Evolutionary conservation across 2,329 filamentous ascomycete genomes (phyloP).

Genomic region (Grosmannia penicillata): DNA sequence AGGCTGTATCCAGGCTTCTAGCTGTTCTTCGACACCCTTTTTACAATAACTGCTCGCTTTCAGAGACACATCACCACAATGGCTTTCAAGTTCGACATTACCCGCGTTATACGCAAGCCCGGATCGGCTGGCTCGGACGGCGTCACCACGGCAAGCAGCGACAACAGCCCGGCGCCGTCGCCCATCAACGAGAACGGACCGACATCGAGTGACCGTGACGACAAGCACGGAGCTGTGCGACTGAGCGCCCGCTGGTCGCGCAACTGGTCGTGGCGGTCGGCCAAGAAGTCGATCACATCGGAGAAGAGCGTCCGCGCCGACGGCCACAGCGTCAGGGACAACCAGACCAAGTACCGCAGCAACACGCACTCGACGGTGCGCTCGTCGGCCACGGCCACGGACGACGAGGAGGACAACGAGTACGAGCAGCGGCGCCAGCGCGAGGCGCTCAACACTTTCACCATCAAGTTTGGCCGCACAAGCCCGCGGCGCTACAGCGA

Average conservation of each 20-base stretch:
- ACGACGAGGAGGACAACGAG: conserved; percentile 7
- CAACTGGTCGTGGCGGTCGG: conserved; percentile 5
- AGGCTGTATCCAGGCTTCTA: no score
- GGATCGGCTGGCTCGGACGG: conserved; percentile 1
- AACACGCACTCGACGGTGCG: no score
- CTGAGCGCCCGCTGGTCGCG: not conserved
- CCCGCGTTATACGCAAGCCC: conserved; percentile 8
- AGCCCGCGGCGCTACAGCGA: conserved; percentile 9
- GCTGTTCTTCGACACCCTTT: no score
- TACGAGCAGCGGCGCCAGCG: conserved; percentile 24
- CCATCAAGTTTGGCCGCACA: conserved; percentile 27
- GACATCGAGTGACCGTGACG: not conserved
- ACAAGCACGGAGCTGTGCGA: not conserved
- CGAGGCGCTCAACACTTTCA: conserved; percentile 30
- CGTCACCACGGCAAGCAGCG: not conserved
- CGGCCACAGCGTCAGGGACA: not conserved
- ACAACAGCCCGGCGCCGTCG: not conserved
- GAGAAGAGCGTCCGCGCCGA: not conserved
- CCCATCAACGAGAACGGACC: not conserved
- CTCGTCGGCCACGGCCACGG: not conserved
- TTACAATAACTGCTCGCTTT: no score
- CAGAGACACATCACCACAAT: conserved; percentile 7
- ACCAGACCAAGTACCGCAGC: not conserved
- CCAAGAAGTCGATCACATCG: conserved; percentile 1
- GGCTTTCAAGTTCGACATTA: conserved; percentile 10